Percentiles rank a stretch among this genome's conserved stretches.
Evolutionary conservation across 2,329 filamentous ascomycete genomes (phyloP).

Genomic region (Ceratocystiopsis minuta): DNA sequence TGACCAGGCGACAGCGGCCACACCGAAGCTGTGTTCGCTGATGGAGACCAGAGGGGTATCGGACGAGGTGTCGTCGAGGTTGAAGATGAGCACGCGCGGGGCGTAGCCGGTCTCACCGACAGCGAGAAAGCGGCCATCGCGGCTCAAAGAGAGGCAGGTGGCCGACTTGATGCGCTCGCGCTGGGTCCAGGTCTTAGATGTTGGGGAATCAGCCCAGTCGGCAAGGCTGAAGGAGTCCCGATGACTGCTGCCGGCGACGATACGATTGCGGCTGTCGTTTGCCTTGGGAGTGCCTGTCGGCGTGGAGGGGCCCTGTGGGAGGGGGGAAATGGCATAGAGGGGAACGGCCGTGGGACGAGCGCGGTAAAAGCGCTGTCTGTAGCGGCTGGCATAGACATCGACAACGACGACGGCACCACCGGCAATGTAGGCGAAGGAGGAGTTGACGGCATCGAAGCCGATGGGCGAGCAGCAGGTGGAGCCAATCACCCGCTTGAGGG

Average conservation of each 20-base stretch:
- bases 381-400: slow-evolving; percentile 49
- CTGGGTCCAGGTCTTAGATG: slow-evolving; percentile 60
- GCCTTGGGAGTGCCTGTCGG: slow-evolving; percentile 40
- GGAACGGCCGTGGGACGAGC: slow-evolving; percentile 65
- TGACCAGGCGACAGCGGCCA: slow-evolving; percentile 79
- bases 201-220: slow-evolving; percentile 44
- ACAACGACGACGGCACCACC: slow-evolving; percentile 88
- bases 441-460: slow-evolving; percentile 66
- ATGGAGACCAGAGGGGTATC: slow-evolving; percentile 73
- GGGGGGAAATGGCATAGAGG: slow-evolving; percentile 36
- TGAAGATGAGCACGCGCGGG: slow-evolving; percentile 80
- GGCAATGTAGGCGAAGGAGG: slow-evolving; percentile 76
- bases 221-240: slow-evolving; percentile 26
- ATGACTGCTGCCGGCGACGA: slow-evolving; percentile 20
- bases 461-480: slow-evolving; percentile 73
- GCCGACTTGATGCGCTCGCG: slow-evolving; percentile 88
- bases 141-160: slow-evolving; percentile 75
- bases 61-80: slow-evolving; percentile 58
- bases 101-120: slow-evolving; percentile 93
- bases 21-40: slow-evolving; percentile 77
- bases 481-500: slow-evolving; percentile 71
- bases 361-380: slow-evolving; percentile 74
- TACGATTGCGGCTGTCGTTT: slow-evolving; percentile 43
- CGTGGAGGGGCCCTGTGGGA: slow-evolving; percentile 28
- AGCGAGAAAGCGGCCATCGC: slow-evolving; percentile 71